phyloP scores from a whole-genome alignment of 164 flowering plant genomes.

The Umbellularia californica region DNA sequence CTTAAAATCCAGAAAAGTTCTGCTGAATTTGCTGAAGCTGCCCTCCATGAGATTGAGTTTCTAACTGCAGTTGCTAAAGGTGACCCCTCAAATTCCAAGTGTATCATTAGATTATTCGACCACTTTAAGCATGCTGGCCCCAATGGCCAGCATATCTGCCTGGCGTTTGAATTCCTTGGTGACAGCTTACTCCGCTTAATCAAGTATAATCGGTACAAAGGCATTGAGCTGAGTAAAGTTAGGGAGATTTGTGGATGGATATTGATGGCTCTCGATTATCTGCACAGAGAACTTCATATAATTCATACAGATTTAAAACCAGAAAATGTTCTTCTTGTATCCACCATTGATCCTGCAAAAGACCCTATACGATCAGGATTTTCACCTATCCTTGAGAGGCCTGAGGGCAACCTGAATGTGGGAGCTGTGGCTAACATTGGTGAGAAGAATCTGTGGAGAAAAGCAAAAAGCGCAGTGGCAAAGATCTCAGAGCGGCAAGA shows the following conservation, averaged over 20 bases:
- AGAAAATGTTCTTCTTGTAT: conserved; percentile 75
- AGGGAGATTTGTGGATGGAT: conserved; percentile 80
- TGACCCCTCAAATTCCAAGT: conserved; percentile 60
- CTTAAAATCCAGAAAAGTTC: conserved; percentile 94
- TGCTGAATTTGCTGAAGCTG: conserved; percentile 79
- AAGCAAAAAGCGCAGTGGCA: conserved; percentile 76
- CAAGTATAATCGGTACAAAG: conserved; percentile 63
- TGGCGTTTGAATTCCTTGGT: conserved; percentile 92
- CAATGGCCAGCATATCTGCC: conserved; percentile 89
- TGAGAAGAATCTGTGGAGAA: conserved; percentile 65
- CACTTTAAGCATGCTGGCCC: conserved; percentile 93
- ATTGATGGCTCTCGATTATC: conserved; percentile 74
- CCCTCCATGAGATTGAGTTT: conserved; percentile 84
- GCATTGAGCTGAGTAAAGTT: conserved; percentile 63
- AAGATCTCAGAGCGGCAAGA: conserved; percentile 59
- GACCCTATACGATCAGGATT: conserved; percentile 69
- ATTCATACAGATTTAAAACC: conserved; percentile 92
- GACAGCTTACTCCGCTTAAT: conserved; percentile 76
- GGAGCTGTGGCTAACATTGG: conserved; percentile 38
- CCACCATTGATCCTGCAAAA: conserved; percentile 79
- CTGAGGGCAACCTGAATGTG: conserved; percentile 68
- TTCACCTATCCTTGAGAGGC: conserved; percentile 73
- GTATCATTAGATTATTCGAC: conserved; percentile 58
- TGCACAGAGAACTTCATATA: conserved; percentile 75
- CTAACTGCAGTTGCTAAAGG: conserved; percentile 70